phyloP scores from a whole-genome alignment of 805 yeast species.

The Starmerella stigmatis region DNA sequence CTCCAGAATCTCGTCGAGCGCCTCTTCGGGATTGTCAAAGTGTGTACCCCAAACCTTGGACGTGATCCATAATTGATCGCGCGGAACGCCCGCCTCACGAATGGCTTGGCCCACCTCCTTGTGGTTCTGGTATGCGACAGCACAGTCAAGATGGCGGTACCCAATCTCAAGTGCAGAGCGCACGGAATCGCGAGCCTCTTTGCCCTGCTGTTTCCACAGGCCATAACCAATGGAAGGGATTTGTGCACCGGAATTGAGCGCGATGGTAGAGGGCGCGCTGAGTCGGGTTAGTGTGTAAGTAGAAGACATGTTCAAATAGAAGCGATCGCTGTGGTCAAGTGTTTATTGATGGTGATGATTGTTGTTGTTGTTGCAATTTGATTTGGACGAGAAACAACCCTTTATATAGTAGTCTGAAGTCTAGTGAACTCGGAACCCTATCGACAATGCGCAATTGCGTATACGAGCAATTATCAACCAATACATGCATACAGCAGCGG shows the following conservation, averaged over 20 bases:
- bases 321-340: too few species aligned
- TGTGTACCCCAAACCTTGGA: slow-evolving; percentile 45
- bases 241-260: slow-evolving; percentile 12
- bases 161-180: slow-evolving; percentile 53
- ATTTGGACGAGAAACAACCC: neutral
- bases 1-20: slow-evolving; percentile 48
- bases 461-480: slow-evolving; percentile 2
- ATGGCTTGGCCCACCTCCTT: slow-evolving; percentile 44
- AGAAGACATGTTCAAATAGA: slow-evolving; percentile 5
- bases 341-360: too few species aligned
- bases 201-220: slow-evolving; percentile 13
- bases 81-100: slow-evolving; percentile 37
- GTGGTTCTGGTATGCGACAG: slow-evolving; percentile 33
- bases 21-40: slow-evolving; percentile 37
- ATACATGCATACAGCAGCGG: neutral
- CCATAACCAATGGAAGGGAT: slow-evolving; percentile 21
- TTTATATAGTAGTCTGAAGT: neutral
- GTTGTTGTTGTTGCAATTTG: too few species aligned
- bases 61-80: slow-evolving; percentile 58
- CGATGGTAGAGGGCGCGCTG: slow-evolving; percentile 2
- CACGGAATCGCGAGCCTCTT: slow-evolving; percentile 34
- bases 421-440: too few species aligned
- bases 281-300: slow-evolving; percentile 15
- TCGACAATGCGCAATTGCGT: too few species aligned
- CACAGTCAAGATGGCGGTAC: slow-evolving; percentile 50